Evolutionary conservation across 2,329 filamentous ascomycete species (phyloP), one percentile per base, ranked within the genome.

Genomic region (Aspergillus tamarii): DNA sequence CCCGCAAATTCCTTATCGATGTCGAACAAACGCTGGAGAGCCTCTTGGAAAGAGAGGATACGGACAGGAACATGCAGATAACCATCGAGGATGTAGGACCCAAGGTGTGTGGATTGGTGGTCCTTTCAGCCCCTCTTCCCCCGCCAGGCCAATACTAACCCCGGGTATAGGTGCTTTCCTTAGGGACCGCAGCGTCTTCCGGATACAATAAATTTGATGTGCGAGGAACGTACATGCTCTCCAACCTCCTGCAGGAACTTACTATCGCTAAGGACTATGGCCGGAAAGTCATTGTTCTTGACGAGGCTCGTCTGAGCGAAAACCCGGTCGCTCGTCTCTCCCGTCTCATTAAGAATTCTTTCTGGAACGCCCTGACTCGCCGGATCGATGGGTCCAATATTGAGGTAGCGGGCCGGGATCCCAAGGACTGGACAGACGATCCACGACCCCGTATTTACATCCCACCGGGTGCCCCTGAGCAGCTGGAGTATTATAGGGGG

Each of bases 61-160:
- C 94, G 34, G 94, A 99, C 79, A 84, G 87, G 62, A 97, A 99
- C 78, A 92, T 93, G 84, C 94, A 98, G 78, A 99, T 99, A 77
- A 99, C 95, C 34, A 96, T 98, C 72, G 95, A 98, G 75, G 95
- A 99, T 80, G 87, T 88, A 67, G 95, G 95, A 0, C 94, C 95
- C 57, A 99, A 98, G 85, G 91, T 91, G 74, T 52, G 67, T 59
- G 36, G 16, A 19, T 9, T 19, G 26, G 30, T 21, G 19, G 14
- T 39, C 19, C 14, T 21, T n/a, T 14, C 8, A 19, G 10, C 16
- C 14, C 23, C 52, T 26, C 30, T 30, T 10, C 11, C 4, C 10
- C 23, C 14, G 28, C 11, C 7, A 19, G 26, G 19, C 48, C 12
- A 23, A n/a, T 23, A 16, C 45, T 54, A n/a, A 58, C 21, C 19